Evolutionary conservation across 768 basidiomycete species (phyloP).

Genomic region (Austroboletus eburneus): DNA sequence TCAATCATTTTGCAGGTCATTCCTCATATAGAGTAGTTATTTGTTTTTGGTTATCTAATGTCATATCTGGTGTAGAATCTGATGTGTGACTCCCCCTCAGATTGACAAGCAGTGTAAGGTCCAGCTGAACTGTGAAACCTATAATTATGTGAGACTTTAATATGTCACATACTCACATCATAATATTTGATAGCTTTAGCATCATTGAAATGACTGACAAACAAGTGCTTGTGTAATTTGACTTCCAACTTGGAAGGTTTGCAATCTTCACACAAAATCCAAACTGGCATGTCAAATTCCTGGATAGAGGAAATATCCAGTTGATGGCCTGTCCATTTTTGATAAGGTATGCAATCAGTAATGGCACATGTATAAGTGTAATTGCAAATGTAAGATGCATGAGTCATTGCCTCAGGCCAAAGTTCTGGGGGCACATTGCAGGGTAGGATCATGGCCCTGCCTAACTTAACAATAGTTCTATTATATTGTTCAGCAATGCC

Average conservation of each 20-base stretch:
- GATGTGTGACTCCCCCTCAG: background rate
- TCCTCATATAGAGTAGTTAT: too few relatives aligned
- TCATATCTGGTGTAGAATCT: background rate
- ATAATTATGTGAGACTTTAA: background rate
- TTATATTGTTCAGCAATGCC: slow-evolving; percentile 38
- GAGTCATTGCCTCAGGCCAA: slow-evolving; percentile 31
- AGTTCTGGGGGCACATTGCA: slow-evolving; percentile 10
- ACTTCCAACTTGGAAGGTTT: background rate
- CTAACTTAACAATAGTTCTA: slow-evolving; percentile 28
- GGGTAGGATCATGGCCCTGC: slow-evolving; percentile 29
- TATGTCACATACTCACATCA: background rate
- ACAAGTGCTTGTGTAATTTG: background rate
- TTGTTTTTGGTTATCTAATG: background rate
- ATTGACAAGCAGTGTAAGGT: background rate
- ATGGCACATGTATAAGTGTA: background rate
- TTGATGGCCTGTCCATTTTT: background rate
- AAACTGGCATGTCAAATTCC: background rate
- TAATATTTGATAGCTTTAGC: background rate
- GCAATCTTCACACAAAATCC: background rate
- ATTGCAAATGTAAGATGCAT: slow-evolving; percentile 31
- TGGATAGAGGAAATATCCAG: background rate
- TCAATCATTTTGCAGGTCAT: too few relatives aligned
- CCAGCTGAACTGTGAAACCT: background rate
- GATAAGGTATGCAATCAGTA: background rate
- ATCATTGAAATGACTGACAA: background rate